Evolutionary conservation across 768 basidiomycete genomes (phyloP).

Genomic region (Rhizopogon vinicolor): DNA sequence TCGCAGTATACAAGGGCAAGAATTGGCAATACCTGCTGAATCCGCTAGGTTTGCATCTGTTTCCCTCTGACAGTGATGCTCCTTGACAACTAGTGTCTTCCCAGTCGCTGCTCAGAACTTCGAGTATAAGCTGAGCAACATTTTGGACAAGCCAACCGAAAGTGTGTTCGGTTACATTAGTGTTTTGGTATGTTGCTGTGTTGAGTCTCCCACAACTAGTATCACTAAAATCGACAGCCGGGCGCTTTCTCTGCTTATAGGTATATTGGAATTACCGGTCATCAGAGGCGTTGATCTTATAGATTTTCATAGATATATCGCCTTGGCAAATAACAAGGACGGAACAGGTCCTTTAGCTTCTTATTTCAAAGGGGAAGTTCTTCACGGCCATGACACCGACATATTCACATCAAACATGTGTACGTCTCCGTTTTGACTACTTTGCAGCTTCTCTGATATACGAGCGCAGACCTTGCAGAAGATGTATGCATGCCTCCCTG

Average conservation of each 20-base stretch:
- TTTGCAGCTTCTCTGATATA: constrained; percentile 7
- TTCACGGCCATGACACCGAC: constrained; percentile 81
- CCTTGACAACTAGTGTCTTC: not conserved
- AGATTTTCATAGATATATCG: constrained; percentile 58
- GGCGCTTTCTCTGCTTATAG: constrained; percentile 92
- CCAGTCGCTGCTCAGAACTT: constrained; percentile 93
- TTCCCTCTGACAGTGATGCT: not conserved
- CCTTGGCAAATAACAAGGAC: constrained; percentile 76
- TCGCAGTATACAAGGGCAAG: constrained; percentile 88
- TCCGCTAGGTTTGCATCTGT: constrained; percentile 59
- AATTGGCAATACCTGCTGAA: constrained; percentile 80
- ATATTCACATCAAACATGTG: constrained; percentile 98
- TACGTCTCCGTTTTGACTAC: constrained; percentile 30
- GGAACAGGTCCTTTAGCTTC: constrained; percentile 89
- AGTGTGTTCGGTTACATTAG: constrained; percentile 95
- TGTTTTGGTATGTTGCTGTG: constrained; percentile 56
- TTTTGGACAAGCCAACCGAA: constrained; percentile 87
- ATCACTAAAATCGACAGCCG: constrained; percentile 41
- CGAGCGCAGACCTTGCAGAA: constrained; percentile 73
- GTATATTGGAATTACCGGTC: constrained; percentile 21
- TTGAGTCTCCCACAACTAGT: constrained; percentile 7
- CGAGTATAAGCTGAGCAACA: constrained; percentile 90
- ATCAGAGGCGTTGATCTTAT: not conserved
- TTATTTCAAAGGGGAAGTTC: constrained; percentile 94
- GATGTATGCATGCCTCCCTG: constrained; percentile 48